Conservation (phyloP, 2,329 filamentous ascomycete genomes). For the Leptographium galeiforme region DNA sequence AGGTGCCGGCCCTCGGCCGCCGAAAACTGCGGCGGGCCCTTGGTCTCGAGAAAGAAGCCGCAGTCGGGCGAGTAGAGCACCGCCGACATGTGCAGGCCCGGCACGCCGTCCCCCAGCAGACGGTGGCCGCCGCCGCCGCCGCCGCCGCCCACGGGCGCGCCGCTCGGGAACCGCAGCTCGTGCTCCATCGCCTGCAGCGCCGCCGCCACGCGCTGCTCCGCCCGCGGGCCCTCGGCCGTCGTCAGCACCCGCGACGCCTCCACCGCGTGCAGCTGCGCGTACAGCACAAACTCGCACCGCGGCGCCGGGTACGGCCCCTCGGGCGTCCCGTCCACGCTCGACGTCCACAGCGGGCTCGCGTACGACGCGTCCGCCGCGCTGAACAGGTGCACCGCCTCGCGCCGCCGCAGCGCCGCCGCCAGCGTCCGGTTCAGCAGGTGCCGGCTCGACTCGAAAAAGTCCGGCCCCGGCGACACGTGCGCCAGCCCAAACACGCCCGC, state of each 20-base stretch:
- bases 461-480: slow-evolving; percentile 53
- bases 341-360: slow-evolving; percentile 58
- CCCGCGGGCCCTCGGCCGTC: background rate
- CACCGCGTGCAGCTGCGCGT: slow-evolving; percentile 60
- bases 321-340: slow-evolving; percentile 46
- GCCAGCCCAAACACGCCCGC: slow-evolving; percentile 83
- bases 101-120: slow-evolving; percentile 20
- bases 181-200: slow-evolving; percentile 36
- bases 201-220: slow-evolving; percentile 13
- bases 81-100: slow-evolving; percentile 46
- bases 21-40: slow-evolving; percentile 44
- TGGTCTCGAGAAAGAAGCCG: slow-evolving; percentile 50
- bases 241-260: slow-evolving; percentile 21
- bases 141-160: slow-evolving; percentile 36
- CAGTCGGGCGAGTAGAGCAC: slow-evolving; percentile 58
- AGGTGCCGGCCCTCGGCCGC: slow-evolving; percentile 41
- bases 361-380: slow-evolving; percentile 43
- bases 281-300: slow-evolving; percentile 82
- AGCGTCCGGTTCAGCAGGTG: slow-evolving; percentile 62
- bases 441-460: slow-evolving; percentile 45
- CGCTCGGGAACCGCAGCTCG: slow-evolving; percentile 48
- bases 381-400: slow-evolving; percentile 40
- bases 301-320: slow-evolving; percentile 49
- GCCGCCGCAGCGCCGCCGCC: slow-evolving; percentile 49
- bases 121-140: background rate